Conservation (phyloP, 2,329 filamentous ascomycete genomes). For the Chalaropsis ovoidea region DNA sequence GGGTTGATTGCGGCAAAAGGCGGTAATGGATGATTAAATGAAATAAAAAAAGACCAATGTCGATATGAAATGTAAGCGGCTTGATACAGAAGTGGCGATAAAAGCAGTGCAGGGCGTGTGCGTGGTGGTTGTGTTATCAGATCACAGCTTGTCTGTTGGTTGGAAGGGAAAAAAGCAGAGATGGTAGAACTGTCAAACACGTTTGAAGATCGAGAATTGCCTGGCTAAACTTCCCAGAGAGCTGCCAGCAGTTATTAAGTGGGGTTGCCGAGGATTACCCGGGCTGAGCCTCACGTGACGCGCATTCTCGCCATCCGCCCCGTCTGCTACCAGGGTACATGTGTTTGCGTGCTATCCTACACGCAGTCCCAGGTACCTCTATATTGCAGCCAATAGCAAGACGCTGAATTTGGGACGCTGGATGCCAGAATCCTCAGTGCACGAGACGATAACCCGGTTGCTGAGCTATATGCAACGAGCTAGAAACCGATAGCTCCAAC, state of each 20-base stretch:
- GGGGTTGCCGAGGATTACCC: neutral
- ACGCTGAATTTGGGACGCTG: neutral
- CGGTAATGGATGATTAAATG: constrained; percentile 25
- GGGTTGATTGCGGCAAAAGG: constrained; percentile 26
- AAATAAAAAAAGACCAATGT: constrained; percentile 5
- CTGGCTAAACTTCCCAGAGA: constrained; percentile 1
- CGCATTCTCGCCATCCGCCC: neutral
- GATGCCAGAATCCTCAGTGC: neutral
- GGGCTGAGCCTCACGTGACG: neutral
- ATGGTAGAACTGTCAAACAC: constrained; percentile 25
- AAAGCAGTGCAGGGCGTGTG: constrained; percentile 4
- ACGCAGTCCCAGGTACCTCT: neutral
- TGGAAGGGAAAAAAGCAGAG: constrained; percentile 19
- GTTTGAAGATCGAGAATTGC: constrained; percentile 15
- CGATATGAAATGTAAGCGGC: neutral
- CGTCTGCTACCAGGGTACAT: constrained; percentile 10
- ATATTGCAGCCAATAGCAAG: constrained; percentile 12
- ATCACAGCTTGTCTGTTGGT: neutral
- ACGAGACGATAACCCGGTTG: neutral
- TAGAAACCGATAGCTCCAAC: constrained; percentile 5
- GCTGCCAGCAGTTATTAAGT: constrained; percentile 10
- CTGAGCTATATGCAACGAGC: constrained; percentile 1
- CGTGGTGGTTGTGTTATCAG: neutral
- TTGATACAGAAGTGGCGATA: constrained; percentile 11
- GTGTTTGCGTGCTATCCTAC: neutral